Base-by-base conservation (phyloP, 331 rosid species). In the Rhamnella rubrinervis region DNA sequence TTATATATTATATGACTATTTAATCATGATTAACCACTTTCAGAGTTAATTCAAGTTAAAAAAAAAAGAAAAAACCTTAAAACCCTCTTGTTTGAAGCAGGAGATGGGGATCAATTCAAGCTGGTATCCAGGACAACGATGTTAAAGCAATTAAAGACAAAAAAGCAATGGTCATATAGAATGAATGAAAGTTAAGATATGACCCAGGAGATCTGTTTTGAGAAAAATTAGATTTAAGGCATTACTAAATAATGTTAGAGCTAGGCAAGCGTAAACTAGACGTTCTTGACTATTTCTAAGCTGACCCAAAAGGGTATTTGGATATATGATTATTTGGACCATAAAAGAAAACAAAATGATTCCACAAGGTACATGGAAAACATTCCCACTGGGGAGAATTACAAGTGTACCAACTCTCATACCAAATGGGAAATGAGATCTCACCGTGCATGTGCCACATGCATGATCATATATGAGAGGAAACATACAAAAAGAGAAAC, bases 291-390 rank as follows among this genome's bases (percentile, higher is more conserved):
- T 25, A 57, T 47, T 58, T 61, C 75, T 44, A 37, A 65, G 19
- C 37, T 20, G 53, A 31, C 14, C 26, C 39, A 55, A 40, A 68
- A 15, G 21, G 23, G 21, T 37, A 41, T 55, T 56, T 16, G 61
- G 12, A 56, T 51, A 35, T 12, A 35, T 12, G 52, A 52, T 39
- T 38, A 63, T 31, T 8, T 65, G 77, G 86, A 76, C 78, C 81
- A 51, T 59, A 65, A 63, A 78, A 75, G 72, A 65, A 52, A 59
- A 57, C 47, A 53, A 60, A 72, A 86, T 77, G 80, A 82, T 83
- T 87, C 75, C 76, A 6, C 65, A 73, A 79, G 71, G 55, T 71
- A 61, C 67, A 18, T 19, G 51, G 31, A 66, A 74, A 49, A 44
- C 77, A 56, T 73, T 73, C 75, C 55, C 39, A 73, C 64, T 12